Base-by-base conservation (phyloP, 2,329 filamentous ascomycete genomes). In the Cladobotryum protrusum region DNA sequence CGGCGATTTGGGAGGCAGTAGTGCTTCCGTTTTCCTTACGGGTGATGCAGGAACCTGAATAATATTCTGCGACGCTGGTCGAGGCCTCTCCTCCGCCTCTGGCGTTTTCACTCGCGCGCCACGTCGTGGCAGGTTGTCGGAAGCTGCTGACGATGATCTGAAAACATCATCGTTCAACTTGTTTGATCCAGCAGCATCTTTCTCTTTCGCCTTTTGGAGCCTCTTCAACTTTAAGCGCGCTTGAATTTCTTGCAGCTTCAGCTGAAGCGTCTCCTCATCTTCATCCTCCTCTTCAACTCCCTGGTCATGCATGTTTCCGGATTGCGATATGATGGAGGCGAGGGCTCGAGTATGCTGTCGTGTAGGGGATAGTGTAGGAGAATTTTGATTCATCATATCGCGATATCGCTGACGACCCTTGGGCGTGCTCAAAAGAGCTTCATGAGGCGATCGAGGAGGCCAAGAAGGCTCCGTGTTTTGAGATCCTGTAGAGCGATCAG, bases 241-340 rank as follows among this genome's bases (percentile, higher is more conserved):
- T 67, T 97, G 85, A 52, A 99, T 95, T 49, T 88, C 89, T 56
- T 91, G 84, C 5, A 97, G 73, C 64, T 95, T 85, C 54, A 99
- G 72, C 62, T 95, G 82, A 33, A 97, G 71, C 1, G 83, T 95
- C 72, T 97, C 91, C 66, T 96, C 92, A 58, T 95, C 91, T 6
- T 95, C 86, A 4, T 88, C 85, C 0, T 85, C 82, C 4, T 71
- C 72, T 3, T 74, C 71, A 5, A 63, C 61, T 13, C 62, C 64
- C 11, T 59, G 61, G 44, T 61, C 56, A 14, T 60, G 54, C 35
- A 64, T 49, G 66, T 65, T 55, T 70, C 70, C 43, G 66, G 57
- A 39, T 64, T 67, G 37, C 57, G 51, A 35, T 35, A 47, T 47
- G 32, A 42, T 44, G 12, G 52, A 51, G 9, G 45, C 45, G n/a